Conservation (phyloP, 78 protist species). For the Dictyostelium firmibasis region DNA sequence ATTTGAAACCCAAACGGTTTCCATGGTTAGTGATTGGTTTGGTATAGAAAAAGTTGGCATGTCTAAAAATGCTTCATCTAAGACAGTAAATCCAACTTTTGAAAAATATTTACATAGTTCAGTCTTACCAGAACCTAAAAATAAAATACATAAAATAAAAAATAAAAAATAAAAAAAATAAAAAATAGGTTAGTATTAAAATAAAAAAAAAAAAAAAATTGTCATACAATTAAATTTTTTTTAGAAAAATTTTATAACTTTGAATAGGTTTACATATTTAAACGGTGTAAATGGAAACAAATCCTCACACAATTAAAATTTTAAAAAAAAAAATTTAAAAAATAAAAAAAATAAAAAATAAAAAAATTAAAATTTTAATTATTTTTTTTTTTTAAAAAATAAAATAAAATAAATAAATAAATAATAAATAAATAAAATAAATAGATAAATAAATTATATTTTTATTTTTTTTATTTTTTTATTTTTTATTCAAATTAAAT, state of each 20-base stretch:
- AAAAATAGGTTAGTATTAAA: not conserved
- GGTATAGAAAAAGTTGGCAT: conserved; percentile 75
- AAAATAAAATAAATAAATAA: not conserved
- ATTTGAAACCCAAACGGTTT: conserved; percentile 72
- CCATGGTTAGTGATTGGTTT: conserved; percentile 70
- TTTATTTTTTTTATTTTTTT: too few species aligned
- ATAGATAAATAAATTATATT: not conserved
- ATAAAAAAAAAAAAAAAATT: not conserved
- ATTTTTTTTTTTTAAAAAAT: not conserved
- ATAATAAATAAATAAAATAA: not conserved
- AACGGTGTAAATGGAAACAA: not conserved
- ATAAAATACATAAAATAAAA: too few species aligned
- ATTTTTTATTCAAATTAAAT: not conserved
- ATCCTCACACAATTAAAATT: not conserved
- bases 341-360: not conserved
- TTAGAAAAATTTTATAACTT: not conserved
- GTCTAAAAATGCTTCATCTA: conserved; percentile 80
- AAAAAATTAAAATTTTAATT: not conserved
- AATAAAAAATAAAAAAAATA: not conserved
- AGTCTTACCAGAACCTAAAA: conserved; percentile 69
- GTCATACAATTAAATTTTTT: not conserved
- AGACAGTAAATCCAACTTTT: conserved; percentile 27
- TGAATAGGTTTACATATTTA: not conserved
- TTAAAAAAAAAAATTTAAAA: not conserved
- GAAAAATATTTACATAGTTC: conserved; percentile 60